Evolutionary conservation across 768 basidiomycete genomes (phyloP).

Genomic region (Termitomyces bulborhizus): DNA sequence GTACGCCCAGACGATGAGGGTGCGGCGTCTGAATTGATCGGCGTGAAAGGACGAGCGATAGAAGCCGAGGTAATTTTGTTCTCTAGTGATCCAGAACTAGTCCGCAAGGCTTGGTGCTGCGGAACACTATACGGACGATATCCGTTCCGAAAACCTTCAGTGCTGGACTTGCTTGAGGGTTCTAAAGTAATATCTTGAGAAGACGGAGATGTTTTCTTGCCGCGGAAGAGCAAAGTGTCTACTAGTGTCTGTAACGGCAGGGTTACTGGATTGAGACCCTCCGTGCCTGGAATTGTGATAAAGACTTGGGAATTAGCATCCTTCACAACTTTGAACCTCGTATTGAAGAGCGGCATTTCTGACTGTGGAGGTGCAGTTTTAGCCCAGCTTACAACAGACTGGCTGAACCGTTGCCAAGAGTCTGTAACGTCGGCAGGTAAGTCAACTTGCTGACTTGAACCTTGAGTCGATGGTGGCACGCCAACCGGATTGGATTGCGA

Average conservation of each 20-base stretch:
- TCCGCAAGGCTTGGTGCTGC: not conserved
- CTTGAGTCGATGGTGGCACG: too few species aligned
- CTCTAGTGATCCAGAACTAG: not conserved
- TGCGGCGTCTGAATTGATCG: not conserved
- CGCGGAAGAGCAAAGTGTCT: not conserved
- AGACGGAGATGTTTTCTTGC: not conserved
- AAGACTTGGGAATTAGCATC: not conserved
- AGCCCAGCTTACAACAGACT: not conserved
- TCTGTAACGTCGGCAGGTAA: not conserved
- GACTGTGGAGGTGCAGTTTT: not conserved
- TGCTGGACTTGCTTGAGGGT: not conserved
- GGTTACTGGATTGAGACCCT: not conserved
- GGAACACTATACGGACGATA: slow-evolving; percentile 7
- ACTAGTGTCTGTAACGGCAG: not conserved
- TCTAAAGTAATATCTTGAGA: not conserved
- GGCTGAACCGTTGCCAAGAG: not conserved
- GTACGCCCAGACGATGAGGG: slow-evolving; percentile 15
- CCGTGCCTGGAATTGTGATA: not conserved
- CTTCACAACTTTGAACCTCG: slow-evolving; percentile 1
- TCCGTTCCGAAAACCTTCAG: not conserved
- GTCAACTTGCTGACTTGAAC: not conserved
- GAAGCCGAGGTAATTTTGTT: not conserved
- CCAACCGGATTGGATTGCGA: not conserved
- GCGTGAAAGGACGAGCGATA: not conserved
- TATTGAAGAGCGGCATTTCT: not conserved